Percentiles rank a stretch among this genome's conserved stretches.
phyloP scores from a whole-genome alignment of 2,329 filamentous ascomycete species.

The Exophiala lecanii-corni region DNA sequence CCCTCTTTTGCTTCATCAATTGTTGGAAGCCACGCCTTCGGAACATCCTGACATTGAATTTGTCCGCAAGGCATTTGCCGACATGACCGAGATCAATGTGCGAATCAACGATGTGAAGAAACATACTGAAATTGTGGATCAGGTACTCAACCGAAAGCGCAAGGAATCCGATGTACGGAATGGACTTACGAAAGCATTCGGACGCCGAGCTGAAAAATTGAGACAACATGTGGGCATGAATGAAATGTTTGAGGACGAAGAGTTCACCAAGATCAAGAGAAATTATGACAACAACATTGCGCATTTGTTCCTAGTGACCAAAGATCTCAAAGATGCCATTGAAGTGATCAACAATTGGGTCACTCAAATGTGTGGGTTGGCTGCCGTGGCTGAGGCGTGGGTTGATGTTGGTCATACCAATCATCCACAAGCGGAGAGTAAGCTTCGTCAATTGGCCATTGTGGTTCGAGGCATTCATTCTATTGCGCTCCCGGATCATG shows the following conservation, averaged over 20 bases:
- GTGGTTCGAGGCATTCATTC: constrained; percentile 81
- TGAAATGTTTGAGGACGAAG: constrained; percentile 69
- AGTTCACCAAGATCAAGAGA: constrained; percentile 75
- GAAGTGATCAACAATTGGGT: constrained; percentile 76
- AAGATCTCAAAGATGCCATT: constrained; percentile 90
- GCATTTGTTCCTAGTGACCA: constrained; percentile 82
- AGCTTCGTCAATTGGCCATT: constrained; percentile 88
- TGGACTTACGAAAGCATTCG: constrained; percentile 84
- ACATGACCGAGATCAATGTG: constrained; percentile 57
- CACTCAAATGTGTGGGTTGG: constrained; percentile 72
- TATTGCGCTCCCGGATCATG: constrained; percentile 77
- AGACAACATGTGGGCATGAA: constrained; percentile 64
- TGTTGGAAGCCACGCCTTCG: constrained; percentile 71
- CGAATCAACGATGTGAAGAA: constrained; percentile 93
- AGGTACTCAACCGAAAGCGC: constrained; percentile 76
- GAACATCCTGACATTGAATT: constrained; percentile 77
- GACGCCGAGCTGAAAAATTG: constrained; percentile 80
- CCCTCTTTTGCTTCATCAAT: constrained; percentile 73
- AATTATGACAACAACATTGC: constrained; percentile 90
- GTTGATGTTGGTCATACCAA: constrained; percentile 65
- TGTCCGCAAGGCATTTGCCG: constrained; percentile 68
- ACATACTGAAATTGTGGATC: constrained; percentile 85
- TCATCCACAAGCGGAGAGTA: constrained; percentile 82
- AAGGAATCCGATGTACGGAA: constrained; percentile 84
- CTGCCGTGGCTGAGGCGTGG: constrained; percentile 76